Conservation (phyloP, 306 rosid species). For the Rosa rugosa region DNA sequence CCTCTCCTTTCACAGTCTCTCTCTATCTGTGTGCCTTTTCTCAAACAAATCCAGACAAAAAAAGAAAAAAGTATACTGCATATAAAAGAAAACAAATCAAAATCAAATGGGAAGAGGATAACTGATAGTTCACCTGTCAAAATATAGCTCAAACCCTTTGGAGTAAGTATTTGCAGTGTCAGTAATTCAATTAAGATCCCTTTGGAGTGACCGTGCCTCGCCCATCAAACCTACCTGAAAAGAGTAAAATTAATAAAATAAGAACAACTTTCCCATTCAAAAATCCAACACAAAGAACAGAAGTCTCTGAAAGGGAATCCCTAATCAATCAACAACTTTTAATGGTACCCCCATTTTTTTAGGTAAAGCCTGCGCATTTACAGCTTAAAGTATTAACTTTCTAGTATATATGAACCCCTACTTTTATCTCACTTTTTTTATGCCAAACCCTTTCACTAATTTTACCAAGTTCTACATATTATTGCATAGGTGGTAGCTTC, state of each 20-base stretch:
- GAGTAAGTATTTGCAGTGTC: slow-evolving; percentile 78
- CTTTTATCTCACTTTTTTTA: no score
- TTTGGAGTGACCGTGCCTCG: slow-evolving; percentile 73
- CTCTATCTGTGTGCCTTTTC: no score
- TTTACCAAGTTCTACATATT: not conserved
- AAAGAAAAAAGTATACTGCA: no score
- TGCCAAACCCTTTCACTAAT: not conserved
- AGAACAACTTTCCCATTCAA: slow-evolving; percentile 14
- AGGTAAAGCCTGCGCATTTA: not conserved
- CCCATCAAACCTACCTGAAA: slow-evolving; percentile 86
- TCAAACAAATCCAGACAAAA: no score
- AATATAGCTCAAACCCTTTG: slow-evolving; percentile 76
- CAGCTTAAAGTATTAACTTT: not conserved
- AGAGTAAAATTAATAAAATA: not conserved
- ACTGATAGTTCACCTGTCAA: slow-evolving; percentile 62
- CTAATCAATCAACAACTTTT: not conserved
- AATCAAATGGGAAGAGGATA: slow-evolving; percentile 5
- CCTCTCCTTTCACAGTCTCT: no score
- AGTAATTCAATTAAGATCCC: slow-evolving; percentile 83
- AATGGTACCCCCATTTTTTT: no score
- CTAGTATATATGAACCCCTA: not conserved
- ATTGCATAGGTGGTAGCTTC: not conserved
- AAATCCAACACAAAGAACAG: not conserved
- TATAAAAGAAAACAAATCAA: slow-evolving; percentile 10
- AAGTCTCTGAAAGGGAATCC: not conserved